These are phyloP conservation scores for Pichia rugopelliculosa DNA, from an alignment of 805 yeast species.

Conservation along the genomic window DNA sequence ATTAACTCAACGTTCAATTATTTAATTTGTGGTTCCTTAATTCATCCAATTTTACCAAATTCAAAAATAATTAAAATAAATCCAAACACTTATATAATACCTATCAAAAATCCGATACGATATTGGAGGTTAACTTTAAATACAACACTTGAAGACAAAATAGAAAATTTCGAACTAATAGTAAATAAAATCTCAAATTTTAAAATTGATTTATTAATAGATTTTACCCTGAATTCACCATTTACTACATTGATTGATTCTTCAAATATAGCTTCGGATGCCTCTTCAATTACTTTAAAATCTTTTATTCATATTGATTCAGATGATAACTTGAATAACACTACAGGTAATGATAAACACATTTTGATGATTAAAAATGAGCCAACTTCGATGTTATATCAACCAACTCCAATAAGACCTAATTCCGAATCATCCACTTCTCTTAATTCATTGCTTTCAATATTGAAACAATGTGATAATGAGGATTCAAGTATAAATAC, in stretches of 20 bases:
- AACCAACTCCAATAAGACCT: conserved; percentile 9
- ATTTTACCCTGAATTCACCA: conserved; percentile 8
- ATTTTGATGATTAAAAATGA: background rate
- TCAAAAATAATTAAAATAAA: conserved; percentile 48
- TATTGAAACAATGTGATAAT: background rate
- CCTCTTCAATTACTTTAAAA: conserved; percentile 3
- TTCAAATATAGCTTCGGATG: background rate
- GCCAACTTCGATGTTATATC: conserved; percentile 1
- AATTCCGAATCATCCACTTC: conserved; percentile 4
- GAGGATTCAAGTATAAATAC: background rate
- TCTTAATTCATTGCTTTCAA: conserved; percentile 4
- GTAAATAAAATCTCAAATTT: conserved; percentile 17
- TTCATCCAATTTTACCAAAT: conserved; percentile 68
- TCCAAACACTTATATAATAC: conserved; percentile 45
- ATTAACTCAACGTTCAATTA: conserved; percentile 42
- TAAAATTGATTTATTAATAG: conserved; percentile 3
- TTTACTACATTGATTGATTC: conserved; percentile 7
- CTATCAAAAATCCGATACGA: conserved; percentile 67
- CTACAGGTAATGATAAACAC: background rate
- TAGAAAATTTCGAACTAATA: conserved; percentile 25
- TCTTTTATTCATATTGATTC: conserved; percentile 2
- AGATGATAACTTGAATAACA: background rate
- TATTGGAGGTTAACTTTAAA: conserved; percentile 54
- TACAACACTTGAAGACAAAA: conserved; percentile 24
- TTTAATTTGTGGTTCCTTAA: conserved; percentile 58